Conservation (phyloP, 805 yeast genomes). For the Candida golubevii region DNA sequence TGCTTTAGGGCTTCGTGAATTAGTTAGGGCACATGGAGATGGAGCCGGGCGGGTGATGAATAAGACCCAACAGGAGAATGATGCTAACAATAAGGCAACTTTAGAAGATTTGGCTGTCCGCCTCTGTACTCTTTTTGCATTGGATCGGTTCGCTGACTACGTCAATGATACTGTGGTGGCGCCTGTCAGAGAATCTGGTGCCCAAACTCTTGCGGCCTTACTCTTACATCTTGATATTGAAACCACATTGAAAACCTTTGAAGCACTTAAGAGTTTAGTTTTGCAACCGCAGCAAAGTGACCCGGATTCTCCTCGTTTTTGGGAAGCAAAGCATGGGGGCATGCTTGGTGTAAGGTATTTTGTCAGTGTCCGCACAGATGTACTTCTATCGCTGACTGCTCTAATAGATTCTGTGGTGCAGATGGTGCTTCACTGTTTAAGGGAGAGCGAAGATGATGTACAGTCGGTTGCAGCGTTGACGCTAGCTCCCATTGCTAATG, state of each 20-base stretch:
- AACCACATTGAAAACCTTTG: slow-evolving; percentile 58
- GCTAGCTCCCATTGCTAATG: slow-evolving; percentile 81
- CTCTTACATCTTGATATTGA: slow-evolving; percentile 66
- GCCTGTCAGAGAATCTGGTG: slow-evolving; percentile 95
- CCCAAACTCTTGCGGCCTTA: slow-evolving; percentile 89
- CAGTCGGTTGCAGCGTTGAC: slow-evolving; percentile 97
- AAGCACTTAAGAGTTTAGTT: slow-evolving; percentile 62
- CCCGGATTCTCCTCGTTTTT: slow-evolving; percentile 48
- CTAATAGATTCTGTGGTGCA: slow-evolving; percentile 67
- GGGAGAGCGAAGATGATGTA: slow-evolving; percentile 84
- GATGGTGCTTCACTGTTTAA: slow-evolving; percentile 82
- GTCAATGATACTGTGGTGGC: slow-evolving; percentile 97
- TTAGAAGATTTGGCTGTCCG: slow-evolving; percentile 87
- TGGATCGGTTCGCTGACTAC: slow-evolving; percentile 95
- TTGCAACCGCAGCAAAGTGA: slow-evolving; percentile 50
- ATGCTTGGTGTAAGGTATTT: slow-evolving; percentile 89
- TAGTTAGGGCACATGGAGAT: slow-evolving; percentile 73
- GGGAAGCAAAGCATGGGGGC: slow-evolving; percentile 99
- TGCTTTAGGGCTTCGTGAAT: slow-evolving; percentile 84
- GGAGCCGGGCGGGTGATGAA: slow-evolving; percentile 82
- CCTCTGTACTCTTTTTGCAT: slow-evolving; percentile 77
- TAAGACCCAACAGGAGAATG: slow-evolving; percentile 57
- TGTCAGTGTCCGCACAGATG: slow-evolving; percentile 81
- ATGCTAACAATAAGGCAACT: slow-evolving; percentile 57
- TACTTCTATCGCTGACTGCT: slow-evolving; percentile 56